Percentiles rank a stretch among this genome's conserved stretches.
Conservation (phyloP, 1,139 yeast genomes). For the Debaryomyces fabryi region DNA sequence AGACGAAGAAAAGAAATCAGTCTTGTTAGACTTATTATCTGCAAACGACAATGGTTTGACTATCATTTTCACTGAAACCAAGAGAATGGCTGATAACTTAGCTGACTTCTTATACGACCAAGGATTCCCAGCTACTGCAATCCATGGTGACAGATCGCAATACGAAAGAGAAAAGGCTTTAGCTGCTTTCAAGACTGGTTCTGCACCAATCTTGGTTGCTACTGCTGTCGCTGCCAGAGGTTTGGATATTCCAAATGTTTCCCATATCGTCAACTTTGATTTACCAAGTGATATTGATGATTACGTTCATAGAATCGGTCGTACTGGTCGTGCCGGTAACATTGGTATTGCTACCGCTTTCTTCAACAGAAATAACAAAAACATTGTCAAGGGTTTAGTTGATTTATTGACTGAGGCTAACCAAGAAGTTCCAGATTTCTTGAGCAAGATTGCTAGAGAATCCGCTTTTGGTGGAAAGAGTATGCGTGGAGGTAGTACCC, state of each 20-base stretch:
- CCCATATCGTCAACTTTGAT: constrained; percentile 96
- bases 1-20: constrained; percentile 92
- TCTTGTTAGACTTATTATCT: constrained; percentile 80
- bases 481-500: constrained; percentile 52
- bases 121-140: constrained; percentile 95
- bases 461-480: constrained; percentile 52
- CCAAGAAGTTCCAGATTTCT: constrained; percentile 94
- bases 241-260: constrained; percentile 97
- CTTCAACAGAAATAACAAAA: constrained; percentile 93
- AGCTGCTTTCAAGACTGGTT: constrained; percentile 82
- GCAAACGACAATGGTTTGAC: constrained; percentile 85
- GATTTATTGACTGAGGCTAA: constrained; percentile 92
- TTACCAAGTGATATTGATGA: constrained; percentile 97
- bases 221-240: constrained; percentile 99
- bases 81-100: constrained; percentile 96
- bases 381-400: constrained; percentile 83
- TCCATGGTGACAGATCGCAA: constrained; percentile 99
- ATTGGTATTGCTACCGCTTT: constrained; percentile 97
- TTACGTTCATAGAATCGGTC: constrained; percentile 98
- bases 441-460: constrained; percentile 81
- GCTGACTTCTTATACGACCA: constrained; percentile 90
- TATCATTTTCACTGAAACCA: constrained; percentile 94
- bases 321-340: constrained; percentile 99
- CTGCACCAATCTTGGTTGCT: constrained; percentile 92
- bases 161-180: constrained; percentile 97